Conservation (phyloP, 768 basidiomycete genomes). For the Calocera cornea region DNA sequence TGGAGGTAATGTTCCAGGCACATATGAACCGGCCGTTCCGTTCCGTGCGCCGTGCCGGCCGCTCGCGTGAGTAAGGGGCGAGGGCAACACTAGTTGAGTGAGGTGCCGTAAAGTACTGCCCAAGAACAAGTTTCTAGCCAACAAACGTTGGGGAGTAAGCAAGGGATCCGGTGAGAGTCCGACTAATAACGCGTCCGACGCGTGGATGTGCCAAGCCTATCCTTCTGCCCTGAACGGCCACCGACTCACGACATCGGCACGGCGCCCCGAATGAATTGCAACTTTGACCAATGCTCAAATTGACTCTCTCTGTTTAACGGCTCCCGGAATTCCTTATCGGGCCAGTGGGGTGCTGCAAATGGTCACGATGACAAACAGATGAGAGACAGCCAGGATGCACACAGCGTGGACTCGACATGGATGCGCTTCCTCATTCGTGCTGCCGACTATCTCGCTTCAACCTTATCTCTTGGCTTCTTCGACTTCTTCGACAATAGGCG, state of each 20-base stretch:
- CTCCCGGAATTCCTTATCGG: neutral
- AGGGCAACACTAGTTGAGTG: too few species aligned
- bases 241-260: neutral
- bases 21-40: too few species aligned
- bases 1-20: too few species aligned
- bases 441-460: neutral
- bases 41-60: too few species aligned
- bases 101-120: too few species aligned
- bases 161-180: conserved; percentile 2
- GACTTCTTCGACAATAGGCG: neutral
- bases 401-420: neutral
- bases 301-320: neutral
- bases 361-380: neutral
- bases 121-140: too few species aligned
- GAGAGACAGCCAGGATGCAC: neutral
- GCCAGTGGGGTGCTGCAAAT: conserved; percentile 1
- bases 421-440: neutral
- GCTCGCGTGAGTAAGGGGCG: too few species aligned
- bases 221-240: neutral
- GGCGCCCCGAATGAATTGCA: neutral
- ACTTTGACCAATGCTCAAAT: neutral
- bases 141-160: neutral
- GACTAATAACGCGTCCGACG: neutral
- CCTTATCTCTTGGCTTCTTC: neutral
- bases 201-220: neutral